Conservation (phyloP, 1,284 basidiomycete species). For the Xerocomus tenax region DNA sequence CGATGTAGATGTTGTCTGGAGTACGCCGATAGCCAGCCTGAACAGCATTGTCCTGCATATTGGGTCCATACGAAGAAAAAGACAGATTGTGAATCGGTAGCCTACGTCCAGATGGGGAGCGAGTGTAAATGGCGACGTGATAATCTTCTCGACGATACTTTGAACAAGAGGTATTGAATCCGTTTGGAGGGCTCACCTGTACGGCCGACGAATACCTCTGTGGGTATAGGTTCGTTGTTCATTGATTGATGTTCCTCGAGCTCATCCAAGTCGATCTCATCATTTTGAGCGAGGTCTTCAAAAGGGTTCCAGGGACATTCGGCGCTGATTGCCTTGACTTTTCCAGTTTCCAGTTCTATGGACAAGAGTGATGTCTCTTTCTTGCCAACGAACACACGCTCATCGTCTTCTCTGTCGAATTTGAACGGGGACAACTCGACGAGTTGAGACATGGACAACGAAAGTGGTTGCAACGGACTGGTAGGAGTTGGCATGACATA, state of each 20-base stretch:
- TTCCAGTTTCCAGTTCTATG: conserved; percentile 76
- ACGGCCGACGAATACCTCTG: conserved; percentile 70
- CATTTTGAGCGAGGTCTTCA: conserved; percentile 41
- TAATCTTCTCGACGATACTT: conserved; percentile 45
- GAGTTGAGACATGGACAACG: conserved; percentile 77
- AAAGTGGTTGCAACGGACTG: conserved; percentile 69
- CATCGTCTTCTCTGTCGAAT: conserved; percentile 58
- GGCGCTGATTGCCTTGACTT: conserved; percentile 68
- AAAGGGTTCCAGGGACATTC: conserved; percentile 70
- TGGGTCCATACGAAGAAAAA: conserved; percentile 79
- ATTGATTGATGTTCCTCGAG: conserved; percentile 50
- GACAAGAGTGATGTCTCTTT: conserved; percentile 78
- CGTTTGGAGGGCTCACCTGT: conserved; percentile 52
- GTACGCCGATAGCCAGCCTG: conserved; percentile 64
- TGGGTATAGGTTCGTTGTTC: conserved; percentile 34
- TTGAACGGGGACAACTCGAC: conserved; percentile 82
- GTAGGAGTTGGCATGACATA: conserved; percentile 66
- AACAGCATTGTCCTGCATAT: conserved; percentile 60
- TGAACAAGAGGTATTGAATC: conserved; percentile 1
- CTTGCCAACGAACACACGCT: conserved; percentile 71
- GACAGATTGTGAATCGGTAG: conserved; percentile 64
- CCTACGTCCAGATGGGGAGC: conserved; percentile 30
- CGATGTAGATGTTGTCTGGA: conserved; percentile 68
- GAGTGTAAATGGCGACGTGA: conserved; percentile 59
- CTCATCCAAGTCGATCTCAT: conserved; percentile 58